Evolutionary conservation across 805 yeast genomes (phyloP).

Genomic region (Hanseniaspora guilliermondii): DNA sequence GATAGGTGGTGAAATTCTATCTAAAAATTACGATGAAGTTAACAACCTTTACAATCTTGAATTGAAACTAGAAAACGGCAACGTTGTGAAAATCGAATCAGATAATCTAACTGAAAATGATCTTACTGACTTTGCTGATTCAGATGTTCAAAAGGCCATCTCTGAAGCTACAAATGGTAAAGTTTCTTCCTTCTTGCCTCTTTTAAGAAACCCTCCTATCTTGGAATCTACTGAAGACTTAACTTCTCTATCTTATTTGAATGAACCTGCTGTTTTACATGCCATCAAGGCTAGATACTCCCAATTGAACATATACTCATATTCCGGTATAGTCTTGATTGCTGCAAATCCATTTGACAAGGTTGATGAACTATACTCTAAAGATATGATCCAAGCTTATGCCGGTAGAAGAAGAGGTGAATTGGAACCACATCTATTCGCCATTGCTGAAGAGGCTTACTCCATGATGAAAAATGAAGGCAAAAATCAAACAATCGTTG

Average conservation of each 20-base stretch:
- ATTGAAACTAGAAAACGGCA: conserved; percentile 41
- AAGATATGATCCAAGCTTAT: conserved; percentile 87
- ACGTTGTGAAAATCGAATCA: conserved; percentile 38
- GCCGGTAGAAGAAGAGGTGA: conserved; percentile 90
- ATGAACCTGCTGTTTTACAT: conserved; percentile 92
- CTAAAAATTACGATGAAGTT: conserved; percentile 30
- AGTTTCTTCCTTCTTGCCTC: conserved; percentile 44
- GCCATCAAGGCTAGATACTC: conserved; percentile 83
- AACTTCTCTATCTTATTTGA: conserved; percentile 79
- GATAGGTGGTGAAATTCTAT: conserved; percentile 54
- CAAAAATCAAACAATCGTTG: conserved; percentile 88
- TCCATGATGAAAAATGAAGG: conserved; percentile 81
- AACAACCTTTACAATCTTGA: conserved; percentile 36
- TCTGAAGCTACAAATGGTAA: conserved; percentile 13
- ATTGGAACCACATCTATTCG: conserved; percentile 91
- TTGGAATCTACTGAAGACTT: conserved; percentile 90
- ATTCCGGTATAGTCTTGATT: conserved; percentile 90
- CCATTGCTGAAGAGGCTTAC: conserved; percentile 95
- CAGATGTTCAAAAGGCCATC: conserved; percentile 12
- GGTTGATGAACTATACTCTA: conserved; percentile 80
- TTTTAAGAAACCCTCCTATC: conserved; percentile 80
- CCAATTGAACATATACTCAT: conserved; percentile 84
- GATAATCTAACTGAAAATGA: conserved; percentile 22
- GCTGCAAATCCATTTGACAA: conserved; percentile 93
- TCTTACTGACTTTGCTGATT: conserved; percentile 10